Conservation (phyloP, 441 rosid species). For the Dalechampia spathulata region DNA sequence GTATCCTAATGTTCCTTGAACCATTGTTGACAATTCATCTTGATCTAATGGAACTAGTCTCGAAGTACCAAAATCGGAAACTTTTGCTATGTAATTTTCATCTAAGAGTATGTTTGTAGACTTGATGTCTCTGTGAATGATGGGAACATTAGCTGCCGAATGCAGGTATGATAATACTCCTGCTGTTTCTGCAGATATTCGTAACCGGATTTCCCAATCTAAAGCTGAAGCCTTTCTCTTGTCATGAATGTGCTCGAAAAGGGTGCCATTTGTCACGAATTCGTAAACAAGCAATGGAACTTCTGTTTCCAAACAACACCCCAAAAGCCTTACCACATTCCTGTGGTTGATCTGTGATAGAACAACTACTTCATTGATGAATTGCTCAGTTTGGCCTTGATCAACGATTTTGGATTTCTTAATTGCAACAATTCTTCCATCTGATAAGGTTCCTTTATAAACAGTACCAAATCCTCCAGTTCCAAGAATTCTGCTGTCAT, state of each 20-base stretch:
- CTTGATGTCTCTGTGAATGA: too few species aligned
- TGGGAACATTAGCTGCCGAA: slow-evolving; percentile 27
- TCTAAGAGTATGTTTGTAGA: slow-evolving; percentile 31
- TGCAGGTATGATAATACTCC: slow-evolving; percentile 34
- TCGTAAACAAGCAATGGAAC: slow-evolving; percentile 35
- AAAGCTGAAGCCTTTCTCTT: not conserved
- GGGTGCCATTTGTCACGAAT: slow-evolving; percentile 29
- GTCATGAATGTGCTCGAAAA: slow-evolving; percentile 17
- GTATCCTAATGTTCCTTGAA: slow-evolving; percentile 22
- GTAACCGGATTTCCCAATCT: slow-evolving; percentile 25
- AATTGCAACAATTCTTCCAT: slow-evolving; percentile 17
- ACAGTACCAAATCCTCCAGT: slow-evolving; percentile 24
- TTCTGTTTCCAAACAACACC: slow-evolving; percentile 35
- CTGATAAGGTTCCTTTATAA: slow-evolving; percentile 19
- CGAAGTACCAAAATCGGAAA: slow-evolving; percentile 41
- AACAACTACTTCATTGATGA: slow-evolving; percentile 28
- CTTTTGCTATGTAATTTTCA: slow-evolving; percentile 24
- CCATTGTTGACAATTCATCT: slow-evolving; percentile 22
- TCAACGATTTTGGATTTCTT: slow-evolving; percentile 22
- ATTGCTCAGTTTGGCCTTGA: slow-evolving; percentile 17
- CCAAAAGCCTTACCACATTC: slow-evolving; percentile 30
- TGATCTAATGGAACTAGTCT: slow-evolving; percentile 26
- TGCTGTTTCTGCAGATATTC: slow-evolving; percentile 25
- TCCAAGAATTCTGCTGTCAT: slow-evolving; percentile 18
- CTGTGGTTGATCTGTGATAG: slow-evolving; percentile 31